Percentiles rank a stretch among this genome's conserved stretches.
These are phyloP conservation scores for Colletotrichum sp. DNA, from an alignment of 2,329 filamentous ascomycete genomes.

Conservation along the genomic window DNA sequence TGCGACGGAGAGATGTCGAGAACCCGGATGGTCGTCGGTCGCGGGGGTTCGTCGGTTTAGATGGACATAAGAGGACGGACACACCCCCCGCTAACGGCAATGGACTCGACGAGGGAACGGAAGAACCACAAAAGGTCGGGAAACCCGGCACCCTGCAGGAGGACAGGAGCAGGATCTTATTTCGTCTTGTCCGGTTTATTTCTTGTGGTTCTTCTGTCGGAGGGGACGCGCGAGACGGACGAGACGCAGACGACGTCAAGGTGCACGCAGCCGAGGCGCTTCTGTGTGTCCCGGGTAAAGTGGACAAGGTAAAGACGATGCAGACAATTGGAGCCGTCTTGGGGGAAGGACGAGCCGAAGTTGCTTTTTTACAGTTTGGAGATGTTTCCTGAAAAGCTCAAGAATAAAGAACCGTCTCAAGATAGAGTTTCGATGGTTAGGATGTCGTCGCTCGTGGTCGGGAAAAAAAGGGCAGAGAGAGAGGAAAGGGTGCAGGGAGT, in stretches of 20 bases:
- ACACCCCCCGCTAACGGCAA: not conserved
- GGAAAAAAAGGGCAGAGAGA: not conserved
- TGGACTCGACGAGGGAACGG: slow-evolving; percentile 7
- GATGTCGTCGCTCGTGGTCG: not conserved
- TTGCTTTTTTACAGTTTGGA: not conserved
- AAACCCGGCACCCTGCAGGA: slow-evolving; percentile 14
- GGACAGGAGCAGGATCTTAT: not conserved
- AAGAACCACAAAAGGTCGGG: slow-evolving; percentile 2
- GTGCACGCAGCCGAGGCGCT: not conserved
- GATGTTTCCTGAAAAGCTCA: not conserved
- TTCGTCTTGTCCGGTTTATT: not conserved
- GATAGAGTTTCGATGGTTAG: not conserved
- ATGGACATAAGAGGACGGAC: slow-evolving; percentile 14
- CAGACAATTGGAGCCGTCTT: not conserved
- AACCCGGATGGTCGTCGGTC: slow-evolving; percentile 18
- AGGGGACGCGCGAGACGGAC: not conserved
- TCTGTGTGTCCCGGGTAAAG: not conserved
- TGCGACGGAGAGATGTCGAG: not conserved
- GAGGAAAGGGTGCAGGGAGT: not conserved
- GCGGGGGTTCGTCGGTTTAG: not conserved
- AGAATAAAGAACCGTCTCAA: not conserved
- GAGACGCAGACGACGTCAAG: not conserved
- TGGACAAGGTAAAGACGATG: not conserved
- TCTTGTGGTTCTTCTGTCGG: not conserved
- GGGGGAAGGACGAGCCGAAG: not conserved